Evolutionary conservation across 805 yeast species (phyloP).

Genomic region (Yamadazyma laniorum): DNA sequence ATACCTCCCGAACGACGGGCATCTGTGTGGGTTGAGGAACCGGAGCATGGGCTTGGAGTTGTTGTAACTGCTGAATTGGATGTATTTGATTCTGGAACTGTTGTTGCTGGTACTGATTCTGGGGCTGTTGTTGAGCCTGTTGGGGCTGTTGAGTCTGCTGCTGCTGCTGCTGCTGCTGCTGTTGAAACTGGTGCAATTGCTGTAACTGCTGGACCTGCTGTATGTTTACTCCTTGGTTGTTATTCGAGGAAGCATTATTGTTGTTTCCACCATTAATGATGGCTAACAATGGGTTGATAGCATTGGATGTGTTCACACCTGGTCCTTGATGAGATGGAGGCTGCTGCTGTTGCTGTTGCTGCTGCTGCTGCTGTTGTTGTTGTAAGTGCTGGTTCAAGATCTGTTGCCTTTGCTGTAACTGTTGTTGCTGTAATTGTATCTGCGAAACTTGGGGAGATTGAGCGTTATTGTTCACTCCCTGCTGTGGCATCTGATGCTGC

Average conservation of each 20-base stretch:
- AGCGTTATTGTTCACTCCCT: constrained; percentile 21
- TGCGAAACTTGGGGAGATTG: constrained; percentile 36
- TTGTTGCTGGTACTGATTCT: constrained; percentile 22
- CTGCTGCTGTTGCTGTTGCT: constrained; percentile 21
- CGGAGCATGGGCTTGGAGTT: constrained; percentile 7
- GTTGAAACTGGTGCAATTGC: constrained; percentile 19
- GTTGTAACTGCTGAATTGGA: constrained; percentile 19
- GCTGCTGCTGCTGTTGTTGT: constrained; percentile 23
- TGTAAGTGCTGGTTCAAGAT: constrained; percentile 22
- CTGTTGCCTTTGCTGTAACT: constrained; percentile 28
- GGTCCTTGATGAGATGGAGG: constrained; percentile 24
- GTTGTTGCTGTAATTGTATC: constrained; percentile 26
- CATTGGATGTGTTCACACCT: constrained; percentile 6
- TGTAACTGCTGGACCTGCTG: constrained; percentile 29
- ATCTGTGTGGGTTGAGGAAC: constrained; percentile 24
- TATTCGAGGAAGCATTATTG: constrained; percentile 14
- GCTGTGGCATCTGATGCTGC: constrained; percentile 28
- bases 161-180: constrained; percentile 18
- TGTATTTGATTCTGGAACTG: constrained; percentile 18
- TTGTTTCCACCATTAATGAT: constrained; percentile 30
- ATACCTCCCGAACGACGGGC: constrained; percentile 67
- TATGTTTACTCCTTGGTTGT: constrained; percentile 30
- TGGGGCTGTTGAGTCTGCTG: constrained; percentile 14
- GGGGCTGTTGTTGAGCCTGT: constrained; percentile 21
- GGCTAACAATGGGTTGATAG: constrained; percentile 36